phyloP scores from a whole-genome alignment of 1,139 yeast species.

The Blastobotrys raffinosifermentans region DNA sequence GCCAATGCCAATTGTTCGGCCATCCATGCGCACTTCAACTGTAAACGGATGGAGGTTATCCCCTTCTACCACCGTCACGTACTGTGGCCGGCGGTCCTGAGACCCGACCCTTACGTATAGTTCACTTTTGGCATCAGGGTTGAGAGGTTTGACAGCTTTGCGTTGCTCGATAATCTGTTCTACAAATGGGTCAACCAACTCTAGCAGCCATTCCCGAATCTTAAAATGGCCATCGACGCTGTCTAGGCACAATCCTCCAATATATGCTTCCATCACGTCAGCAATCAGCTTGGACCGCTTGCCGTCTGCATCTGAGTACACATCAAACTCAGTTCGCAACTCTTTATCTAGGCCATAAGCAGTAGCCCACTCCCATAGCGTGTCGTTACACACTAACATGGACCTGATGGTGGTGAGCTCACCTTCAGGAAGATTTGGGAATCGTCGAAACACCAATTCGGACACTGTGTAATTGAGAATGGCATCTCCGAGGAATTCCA shows the following conservation, averaged over 20 bases:
- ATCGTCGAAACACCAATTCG: slow-evolving; percentile 54
- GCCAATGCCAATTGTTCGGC: slow-evolving; percentile 50
- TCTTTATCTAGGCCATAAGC: slow-evolving; percentile 63
- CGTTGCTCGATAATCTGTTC: slow-evolving; percentile 28
- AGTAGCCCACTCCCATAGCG: slow-evolving; percentile 64
- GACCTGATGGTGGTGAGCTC: slow-evolving; percentile 68
- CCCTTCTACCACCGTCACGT: slow-evolving; percentile 53
- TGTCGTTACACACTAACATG: slow-evolving; percentile 65
- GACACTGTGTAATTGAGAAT: slow-evolving; percentile 71
- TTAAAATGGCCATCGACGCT: slow-evolving; percentile 39
- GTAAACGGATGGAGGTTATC: slow-evolving; percentile 42
- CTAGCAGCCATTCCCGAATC: slow-evolving; percentile 56
- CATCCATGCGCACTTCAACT: slow-evolving; percentile 63
- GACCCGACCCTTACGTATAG: slow-evolving; percentile 76
- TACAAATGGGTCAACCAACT: slow-evolving; percentile 51
- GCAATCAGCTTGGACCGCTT: slow-evolving; percentile 49
- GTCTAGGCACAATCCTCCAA: slow-evolving; percentile 76
- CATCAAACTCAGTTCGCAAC: slow-evolving; percentile 39
- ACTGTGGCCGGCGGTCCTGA: slow-evolving; percentile 61
- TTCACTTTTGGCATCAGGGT: slow-evolving; percentile 66
- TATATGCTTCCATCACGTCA: slow-evolving; percentile 83
- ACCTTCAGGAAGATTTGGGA: slow-evolving; percentile 77
- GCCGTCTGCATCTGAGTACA: slow-evolving; percentile 21
- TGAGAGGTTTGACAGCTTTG: slow-evolving; percentile 35
- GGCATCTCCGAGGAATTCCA: slow-evolving; percentile 93